Conservation (phyloP, 352 stramenopile genomes). For the Pythium folliculosum region DNA sequence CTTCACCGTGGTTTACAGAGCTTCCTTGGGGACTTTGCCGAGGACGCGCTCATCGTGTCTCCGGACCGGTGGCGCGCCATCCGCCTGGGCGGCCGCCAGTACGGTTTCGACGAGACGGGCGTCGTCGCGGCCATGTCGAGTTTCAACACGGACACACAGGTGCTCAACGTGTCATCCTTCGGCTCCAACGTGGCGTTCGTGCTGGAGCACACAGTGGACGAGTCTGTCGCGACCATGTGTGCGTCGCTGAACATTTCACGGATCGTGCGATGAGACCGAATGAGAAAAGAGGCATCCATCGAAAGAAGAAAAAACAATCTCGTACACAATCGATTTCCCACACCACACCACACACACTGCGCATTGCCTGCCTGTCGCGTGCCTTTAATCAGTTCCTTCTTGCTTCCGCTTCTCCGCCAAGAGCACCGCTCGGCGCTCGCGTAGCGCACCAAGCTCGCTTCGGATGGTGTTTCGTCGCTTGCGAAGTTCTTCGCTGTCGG, state of each 20-base stretch:
- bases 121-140: conserved; percentile 86
- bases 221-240: conserved; percentile 68
- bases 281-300: too few relatives aligned
- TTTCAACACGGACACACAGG: conserved; percentile 75
- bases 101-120: conserved; percentile 86
- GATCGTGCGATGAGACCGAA: conserved; percentile 44
- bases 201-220: conserved; percentile 75
- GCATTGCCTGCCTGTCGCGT: not conserved
- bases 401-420: conserved; percentile 82
- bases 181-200: conserved; percentile 84
- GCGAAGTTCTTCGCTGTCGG: conserved; percentile 75
- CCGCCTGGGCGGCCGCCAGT: conserved; percentile 77
- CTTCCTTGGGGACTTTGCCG: conserved; percentile 64
- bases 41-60: conserved; percentile 78
- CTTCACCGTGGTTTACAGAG: too few relatives aligned
- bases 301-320: conserved; percentile 2
- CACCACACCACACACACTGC: not conserved
- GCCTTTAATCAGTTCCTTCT: conserved; percentile 52
- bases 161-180: conserved; percentile 88
- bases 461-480: conserved; percentile 84
- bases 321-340: conserved; percentile 17
- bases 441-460: conserved; percentile 81
- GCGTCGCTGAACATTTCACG: conserved; percentile 66
- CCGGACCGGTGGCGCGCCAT: conserved; percentile 87
- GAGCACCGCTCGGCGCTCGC: conserved; percentile 80